phyloP scores from a whole-genome alignment of 2,329 filamentous ascomycete genomes.

The Ophiosphaerella korrae region DNA sequence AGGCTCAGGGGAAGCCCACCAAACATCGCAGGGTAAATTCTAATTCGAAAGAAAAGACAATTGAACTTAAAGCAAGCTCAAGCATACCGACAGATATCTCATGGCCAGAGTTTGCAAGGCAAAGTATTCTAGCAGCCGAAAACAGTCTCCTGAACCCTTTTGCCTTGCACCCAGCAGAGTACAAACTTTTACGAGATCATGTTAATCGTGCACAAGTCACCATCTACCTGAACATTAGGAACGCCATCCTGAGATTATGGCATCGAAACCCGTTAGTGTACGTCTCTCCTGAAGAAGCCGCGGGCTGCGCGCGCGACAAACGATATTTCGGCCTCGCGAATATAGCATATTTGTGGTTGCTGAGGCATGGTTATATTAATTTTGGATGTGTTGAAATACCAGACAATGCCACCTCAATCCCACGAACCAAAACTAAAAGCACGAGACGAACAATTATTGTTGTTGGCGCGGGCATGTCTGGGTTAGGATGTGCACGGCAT shows the following conservation, averaged over 20 bases:
- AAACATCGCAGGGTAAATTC: constrained; percentile 26
- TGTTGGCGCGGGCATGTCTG: constrained; percentile 92
- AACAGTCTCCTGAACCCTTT: constrained; percentile 89
- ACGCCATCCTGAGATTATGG: constrained; percentile 91
- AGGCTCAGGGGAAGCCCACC: constrained; percentile 24
- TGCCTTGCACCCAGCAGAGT: constrained; percentile 82
- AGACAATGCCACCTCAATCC: constrained; percentile 44
- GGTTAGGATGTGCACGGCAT: constrained; percentile 88
- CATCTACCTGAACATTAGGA: constrained; percentile 93
- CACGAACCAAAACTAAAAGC: constrained; percentile 49
- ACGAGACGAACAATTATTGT: constrained; percentile 77
- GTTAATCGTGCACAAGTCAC: constrained; percentile 90
- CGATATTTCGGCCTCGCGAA: constrained; percentile 89
- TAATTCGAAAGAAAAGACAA: constrained; percentile 28
- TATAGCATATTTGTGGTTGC: constrained; percentile 89
- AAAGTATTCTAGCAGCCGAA: constrained; percentile 88
- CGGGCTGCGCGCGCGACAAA: constrained; percentile 84
- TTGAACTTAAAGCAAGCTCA: constrained; percentile 64
- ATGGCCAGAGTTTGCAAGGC: constrained; percentile 79
- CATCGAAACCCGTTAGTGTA: constrained; percentile 80
- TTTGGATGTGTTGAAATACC: constrained; percentile 87
- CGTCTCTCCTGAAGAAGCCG: constrained; percentile 82
- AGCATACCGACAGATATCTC: constrained; percentile 81
- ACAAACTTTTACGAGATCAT: constrained; percentile 76
- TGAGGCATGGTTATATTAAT: constrained; percentile 92